Percentiles rank a stretch among this genome's conserved stretches.
These are phyloP conservation scores for Arthrinium phaeospermum DNA, from an alignment of 2,329 filamentous ascomycete genomes.

Conservation along the genomic window DNA sequence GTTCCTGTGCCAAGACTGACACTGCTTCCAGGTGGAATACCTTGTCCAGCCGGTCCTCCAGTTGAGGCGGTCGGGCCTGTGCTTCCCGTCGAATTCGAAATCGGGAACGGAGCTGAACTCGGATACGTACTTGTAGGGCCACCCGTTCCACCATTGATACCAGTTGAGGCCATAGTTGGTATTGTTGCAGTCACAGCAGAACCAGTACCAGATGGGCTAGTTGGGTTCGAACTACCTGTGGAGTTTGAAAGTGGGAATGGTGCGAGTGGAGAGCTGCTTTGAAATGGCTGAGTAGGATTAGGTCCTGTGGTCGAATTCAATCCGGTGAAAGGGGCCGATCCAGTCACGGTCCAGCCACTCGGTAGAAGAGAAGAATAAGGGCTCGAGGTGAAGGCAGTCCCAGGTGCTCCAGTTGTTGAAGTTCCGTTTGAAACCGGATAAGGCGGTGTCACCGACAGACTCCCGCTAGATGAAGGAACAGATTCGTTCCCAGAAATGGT, in stretches of 20 bases:
- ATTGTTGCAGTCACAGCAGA: neutral
- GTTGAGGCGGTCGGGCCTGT: conserved; percentile 20
- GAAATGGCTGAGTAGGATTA: conserved; percentile 4
- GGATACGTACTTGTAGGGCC: neutral
- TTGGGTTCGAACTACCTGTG: neutral
- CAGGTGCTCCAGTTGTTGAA: neutral
- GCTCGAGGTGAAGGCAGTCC: neutral
- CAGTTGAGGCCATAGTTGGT: neutral
- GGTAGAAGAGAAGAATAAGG: neutral
- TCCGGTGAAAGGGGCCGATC: conserved; percentile 23
- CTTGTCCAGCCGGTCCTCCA: conserved; percentile 21
- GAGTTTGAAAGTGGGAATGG: conserved; percentile 19
- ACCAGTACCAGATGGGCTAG: neutral
- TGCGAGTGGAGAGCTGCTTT: neutral
- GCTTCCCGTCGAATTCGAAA: conserved; percentile 26
- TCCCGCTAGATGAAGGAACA: neutral
- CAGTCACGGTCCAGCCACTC: neutral
- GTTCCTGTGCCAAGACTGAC: neutral
- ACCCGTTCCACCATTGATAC: conserved; percentile 1
- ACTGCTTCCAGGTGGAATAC: conserved; percentile 24
- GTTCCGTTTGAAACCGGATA: conserved; percentile 18
- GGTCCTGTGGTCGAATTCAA: conserved; percentile 23
- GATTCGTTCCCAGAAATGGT: neutral
- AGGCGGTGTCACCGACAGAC: neutral
- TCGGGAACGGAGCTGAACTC: conserved; percentile 20